These are phyloP conservation scores for Helianthus tuberosus DNA, from an alignment of 129 eudicot genomes.

Conservation along the genomic window DNA sequence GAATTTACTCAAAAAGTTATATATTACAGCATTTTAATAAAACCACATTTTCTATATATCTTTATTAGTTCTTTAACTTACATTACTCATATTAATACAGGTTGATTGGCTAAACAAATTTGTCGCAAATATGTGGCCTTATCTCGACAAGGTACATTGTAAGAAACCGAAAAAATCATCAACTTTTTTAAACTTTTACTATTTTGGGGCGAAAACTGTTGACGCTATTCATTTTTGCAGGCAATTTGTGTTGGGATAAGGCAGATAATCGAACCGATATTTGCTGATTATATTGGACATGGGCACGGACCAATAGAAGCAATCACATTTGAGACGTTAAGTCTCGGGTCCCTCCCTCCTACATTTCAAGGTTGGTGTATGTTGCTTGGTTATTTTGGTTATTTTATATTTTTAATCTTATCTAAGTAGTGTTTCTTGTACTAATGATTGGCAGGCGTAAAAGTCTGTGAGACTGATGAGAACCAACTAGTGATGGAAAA, in stretches of 20 bases:
- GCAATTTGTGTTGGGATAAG: conserved; percentile 63
- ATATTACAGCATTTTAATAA: background rate
- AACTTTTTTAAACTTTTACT: background rate
- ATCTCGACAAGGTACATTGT: conserved; percentile 71
- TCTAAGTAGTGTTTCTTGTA: background rate
- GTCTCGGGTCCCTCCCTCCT: conserved; percentile 91
- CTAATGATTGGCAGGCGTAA: conserved; percentile 54
- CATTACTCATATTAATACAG: conserved; percentile 35
- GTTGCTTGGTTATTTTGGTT: background rate
- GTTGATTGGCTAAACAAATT: conserved; percentile 87
- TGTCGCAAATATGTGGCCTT: conserved; percentile 84
- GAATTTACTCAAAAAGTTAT: no score
- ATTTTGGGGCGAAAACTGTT: background rate
- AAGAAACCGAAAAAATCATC: conserved; percentile 13
- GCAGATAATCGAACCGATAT: conserved; percentile 59
- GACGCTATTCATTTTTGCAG: conserved; percentile 34
- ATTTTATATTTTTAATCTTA: background rate
- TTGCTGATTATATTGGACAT: conserved; percentile 74
- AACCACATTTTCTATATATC: background rate
- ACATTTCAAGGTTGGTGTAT: conserved; percentile 57
- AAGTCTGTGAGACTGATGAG: conserved; percentile 76
- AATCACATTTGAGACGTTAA: conserved; percentile 71
- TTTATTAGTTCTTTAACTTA: conserved; percentile 11
- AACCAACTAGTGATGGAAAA: conserved; percentile 83
- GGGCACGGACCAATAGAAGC: conserved; percentile 57